Conservation (phyloP, 345 rosid species). For the Bruguiera parviflora region DNA sequence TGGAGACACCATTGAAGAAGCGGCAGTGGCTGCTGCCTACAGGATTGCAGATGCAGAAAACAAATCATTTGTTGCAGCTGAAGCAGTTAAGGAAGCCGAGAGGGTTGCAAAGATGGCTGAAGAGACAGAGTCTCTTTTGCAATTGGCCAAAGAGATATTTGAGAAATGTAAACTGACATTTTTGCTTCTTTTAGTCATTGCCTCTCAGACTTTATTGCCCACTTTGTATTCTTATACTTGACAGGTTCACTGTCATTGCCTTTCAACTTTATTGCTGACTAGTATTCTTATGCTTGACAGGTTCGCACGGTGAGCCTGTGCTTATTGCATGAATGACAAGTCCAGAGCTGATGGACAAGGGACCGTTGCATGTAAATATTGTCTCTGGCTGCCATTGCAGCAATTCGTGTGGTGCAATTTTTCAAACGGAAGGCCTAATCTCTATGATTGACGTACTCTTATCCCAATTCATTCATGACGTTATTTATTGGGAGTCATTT, state of each 20-base stretch:
- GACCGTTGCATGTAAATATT: slow-evolving; percentile 27
- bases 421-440: too few relatives aligned
- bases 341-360: background rate
- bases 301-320: slow-evolving; percentile 44
- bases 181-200: background rate
- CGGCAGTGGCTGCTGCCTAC: slow-evolving; percentile 60
- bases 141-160: slow-evolving; percentile 48
- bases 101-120: slow-evolving; percentile 57
- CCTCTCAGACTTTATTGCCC: background rate
- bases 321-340: slow-evolving; percentile 11
- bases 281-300: slow-evolving; percentile 24
- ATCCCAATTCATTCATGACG: too few relatives aligned
- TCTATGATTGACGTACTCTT: too few relatives aligned
- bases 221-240: slow-evolving; percentile 5
- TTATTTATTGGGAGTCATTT: too few relatives aligned
- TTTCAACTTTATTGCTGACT: background rate
- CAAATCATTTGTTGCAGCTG: slow-evolving; percentile 58
- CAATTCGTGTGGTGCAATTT: background rate
- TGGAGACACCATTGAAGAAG: slow-evolving; percentile 49
- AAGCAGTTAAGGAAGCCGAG: slow-evolving; percentile 74
- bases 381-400: background rate
- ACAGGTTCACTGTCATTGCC: slow-evolving; percentile 36
- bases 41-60: slow-evolving; percentile 81
- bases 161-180: slow-evolving; percentile 41
- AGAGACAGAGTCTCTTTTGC: slow-evolving; percentile 42